Evolutionary conservation across 169 alveolate genomes (phyloP).

Genomic region (Plasmodium billcollinsi): DNA sequence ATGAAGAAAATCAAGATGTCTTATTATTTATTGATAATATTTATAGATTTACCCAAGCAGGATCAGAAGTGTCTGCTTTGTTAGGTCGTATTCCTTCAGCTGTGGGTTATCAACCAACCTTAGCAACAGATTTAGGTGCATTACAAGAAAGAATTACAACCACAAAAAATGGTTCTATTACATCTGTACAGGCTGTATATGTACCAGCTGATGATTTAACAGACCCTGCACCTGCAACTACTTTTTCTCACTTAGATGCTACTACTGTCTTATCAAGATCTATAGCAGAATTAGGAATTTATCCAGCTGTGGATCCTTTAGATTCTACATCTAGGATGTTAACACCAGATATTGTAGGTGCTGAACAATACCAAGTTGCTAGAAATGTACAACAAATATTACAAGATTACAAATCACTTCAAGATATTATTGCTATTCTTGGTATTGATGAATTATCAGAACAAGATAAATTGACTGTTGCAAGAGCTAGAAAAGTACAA

Average conservation of each 20-base stretch:
- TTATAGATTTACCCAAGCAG: conserved; percentile 97
- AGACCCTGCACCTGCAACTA: conserved; percentile 99
- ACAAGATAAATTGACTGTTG: conserved; percentile 96
- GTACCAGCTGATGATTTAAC: conserved; percentile 99
- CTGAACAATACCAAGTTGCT: conserved; percentile 95
- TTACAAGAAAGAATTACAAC: conserved; percentile 98
- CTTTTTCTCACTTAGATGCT: conserved; percentile 98
- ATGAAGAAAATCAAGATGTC: conserved; percentile 97
- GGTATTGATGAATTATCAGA: conserved; percentile 98
- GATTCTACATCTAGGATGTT: conserved; percentile 97
- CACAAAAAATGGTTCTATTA: conserved; percentile 97
- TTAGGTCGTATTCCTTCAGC: conserved; percentile 98
- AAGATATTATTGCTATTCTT: conserved; percentile 96
- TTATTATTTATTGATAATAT: conserved; percentile 97
- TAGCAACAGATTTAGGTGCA: conserved; percentile 98
- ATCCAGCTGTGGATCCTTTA: conserved; percentile 99
- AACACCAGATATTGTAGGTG: conserved; percentile 95
- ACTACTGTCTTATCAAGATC: conserved; percentile 97
- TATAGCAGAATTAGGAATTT: conserved; percentile 97
- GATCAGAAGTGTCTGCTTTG: conserved; percentile 98
- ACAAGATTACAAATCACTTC: conserved; percentile 95
- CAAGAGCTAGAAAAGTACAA: conserved; percentile 97
- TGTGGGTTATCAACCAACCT: conserved; percentile 98
- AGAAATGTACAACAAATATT: conserved; percentile 96
- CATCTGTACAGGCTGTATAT: conserved; percentile 98